A percentile compares a stretch with the other conserved stretches of the same genome.
Evolutionary conservation across 768 basidiomycete genomes (phyloP).

Genomic region (Tricholomella constricta): DNA sequence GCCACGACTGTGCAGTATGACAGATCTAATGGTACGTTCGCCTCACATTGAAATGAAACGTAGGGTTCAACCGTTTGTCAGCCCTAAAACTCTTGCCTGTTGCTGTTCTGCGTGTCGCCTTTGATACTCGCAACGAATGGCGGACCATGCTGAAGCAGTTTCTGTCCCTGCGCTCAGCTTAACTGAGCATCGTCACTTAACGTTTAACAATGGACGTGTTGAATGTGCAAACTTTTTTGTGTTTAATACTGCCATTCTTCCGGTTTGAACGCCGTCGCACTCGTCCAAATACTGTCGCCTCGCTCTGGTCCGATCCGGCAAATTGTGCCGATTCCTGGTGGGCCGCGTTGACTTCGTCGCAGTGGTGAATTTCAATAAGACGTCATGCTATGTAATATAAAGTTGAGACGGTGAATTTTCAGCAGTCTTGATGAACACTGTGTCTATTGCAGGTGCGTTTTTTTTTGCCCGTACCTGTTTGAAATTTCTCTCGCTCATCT

Average conservation of each 20-base stretch:
- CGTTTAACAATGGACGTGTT: constrained; percentile 60
- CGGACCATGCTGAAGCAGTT: constrained; percentile 54
- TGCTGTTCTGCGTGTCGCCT: constrained; percentile 56
- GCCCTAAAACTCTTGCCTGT: constrained; percentile 64
- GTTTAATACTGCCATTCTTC: constrained; percentile 55
- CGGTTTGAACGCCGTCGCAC: constrained; percentile 43
- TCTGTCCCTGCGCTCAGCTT: constrained; percentile 41
- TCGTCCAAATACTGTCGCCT: constrained; percentile 49
- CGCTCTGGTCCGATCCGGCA: constrained; percentile 50
- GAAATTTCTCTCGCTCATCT: constrained; percentile 1
- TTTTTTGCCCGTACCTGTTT: not conserved
- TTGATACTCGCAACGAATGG: constrained; percentile 40
- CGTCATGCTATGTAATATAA: constrained; percentile 63
- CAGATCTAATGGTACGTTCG: constrained; percentile 38
- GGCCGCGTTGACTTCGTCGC: constrained; percentile 56
- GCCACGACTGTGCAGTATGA: constrained; percentile 47
- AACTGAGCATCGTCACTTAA: constrained; percentile 59
- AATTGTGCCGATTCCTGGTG: constrained; percentile 67
- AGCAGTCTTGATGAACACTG: constrained; percentile 39
- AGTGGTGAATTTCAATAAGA: constrained; percentile 47
- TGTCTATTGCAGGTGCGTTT: constrained; percentile 60
- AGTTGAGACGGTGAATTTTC: constrained; percentile 55
- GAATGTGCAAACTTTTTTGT: constrained; percentile 60
- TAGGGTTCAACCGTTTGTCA: constrained; percentile 24
- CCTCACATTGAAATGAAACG: not conserved